Percentiles rank a stretch among this genome's conserved stretches.
These are phyloP conservation scores for Strobilomyces confusus DNA, from an alignment of 768 basidiomycete species.

Conservation along the genomic window DNA sequence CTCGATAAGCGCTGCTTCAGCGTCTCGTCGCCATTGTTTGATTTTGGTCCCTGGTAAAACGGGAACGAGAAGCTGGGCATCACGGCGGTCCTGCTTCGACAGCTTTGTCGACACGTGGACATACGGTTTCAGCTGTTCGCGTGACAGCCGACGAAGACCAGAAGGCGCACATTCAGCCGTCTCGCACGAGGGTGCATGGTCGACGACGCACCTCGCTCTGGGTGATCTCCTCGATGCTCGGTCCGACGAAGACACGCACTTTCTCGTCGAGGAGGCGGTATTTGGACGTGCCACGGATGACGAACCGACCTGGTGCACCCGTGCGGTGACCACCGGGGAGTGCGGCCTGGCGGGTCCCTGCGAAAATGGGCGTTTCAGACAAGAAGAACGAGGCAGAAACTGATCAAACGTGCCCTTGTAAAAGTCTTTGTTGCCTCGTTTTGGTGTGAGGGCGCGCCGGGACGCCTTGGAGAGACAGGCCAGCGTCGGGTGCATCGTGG, in stretches of 20 bases:
- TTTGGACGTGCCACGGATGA: slow-evolving; percentile 71
- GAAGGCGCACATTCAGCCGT: neutral
- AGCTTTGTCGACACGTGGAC: slow-evolving; percentile 25
- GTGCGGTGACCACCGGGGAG: slow-evolving; percentile 84
- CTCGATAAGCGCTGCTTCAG: slow-evolving; percentile 1
- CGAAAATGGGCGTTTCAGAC: neutral
- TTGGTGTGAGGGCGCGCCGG: slow-evolving; percentile 75
- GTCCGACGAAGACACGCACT: slow-evolving; percentile 81
- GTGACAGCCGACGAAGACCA: neutral
- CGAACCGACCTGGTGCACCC: slow-evolving; percentile 84
- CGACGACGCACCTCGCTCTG: slow-evolving; percentile 47
- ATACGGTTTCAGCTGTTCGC: slow-evolving; percentile 25
- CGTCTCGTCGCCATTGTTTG: slow-evolving; percentile 24
- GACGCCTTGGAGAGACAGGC: slow-evolving; percentile 80
- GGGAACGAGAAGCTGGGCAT: slow-evolving; percentile 25
- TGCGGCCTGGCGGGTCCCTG: slow-evolving; percentile 79
- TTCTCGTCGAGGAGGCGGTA: slow-evolving; percentile 79
- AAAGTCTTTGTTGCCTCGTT: slow-evolving; percentile 91
- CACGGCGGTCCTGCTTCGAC: slow-evolving; percentile 20
- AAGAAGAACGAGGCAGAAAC: neutral
- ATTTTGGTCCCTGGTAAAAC: slow-evolving; percentile 23
- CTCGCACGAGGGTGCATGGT: neutral
- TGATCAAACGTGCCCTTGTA: slow-evolving; percentile 73
- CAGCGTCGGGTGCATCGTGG: slow-evolving; percentile 57
- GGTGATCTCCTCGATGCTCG: slow-evolving; percentile 60